A percentile compares a stretch with the other conserved stretches of the same genome.
Conservation (phyloP, 176 grass and related monocot genomes). For the Carex parvula region DNA sequence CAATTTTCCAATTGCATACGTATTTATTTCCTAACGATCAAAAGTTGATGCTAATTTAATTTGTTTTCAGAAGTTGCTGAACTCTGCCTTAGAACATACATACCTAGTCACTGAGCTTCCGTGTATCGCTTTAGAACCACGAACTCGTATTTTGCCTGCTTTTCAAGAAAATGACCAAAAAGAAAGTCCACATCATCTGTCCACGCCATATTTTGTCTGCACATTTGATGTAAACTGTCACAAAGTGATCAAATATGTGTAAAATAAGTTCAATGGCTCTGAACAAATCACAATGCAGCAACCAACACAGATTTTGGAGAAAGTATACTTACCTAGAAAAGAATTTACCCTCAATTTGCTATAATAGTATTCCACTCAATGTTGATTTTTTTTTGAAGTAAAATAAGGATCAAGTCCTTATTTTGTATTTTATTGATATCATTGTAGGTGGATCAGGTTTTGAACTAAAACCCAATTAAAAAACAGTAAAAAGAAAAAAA, state of each 20-base stretch:
- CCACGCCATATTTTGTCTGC: not conserved
- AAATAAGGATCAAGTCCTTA: too few species aligned
- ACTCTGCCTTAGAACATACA: not conserved
- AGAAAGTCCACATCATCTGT: not conserved
- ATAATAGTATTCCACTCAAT: not conserved
- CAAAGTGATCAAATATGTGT: not conserved
- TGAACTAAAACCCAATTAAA: too few species aligned
- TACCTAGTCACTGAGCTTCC: not conserved
- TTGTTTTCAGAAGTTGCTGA: not conserved
- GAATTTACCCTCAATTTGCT: too few species aligned
- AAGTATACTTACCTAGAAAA: not conserved
- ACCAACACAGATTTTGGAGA: not conserved
- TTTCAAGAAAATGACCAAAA: not conserved
- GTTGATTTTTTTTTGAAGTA: not conserved
- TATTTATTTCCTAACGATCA: not conserved
- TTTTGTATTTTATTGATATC: too few species aligned
- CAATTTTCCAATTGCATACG: not conserved
- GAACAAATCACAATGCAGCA: not conserved
- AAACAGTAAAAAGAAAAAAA: too few species aligned
- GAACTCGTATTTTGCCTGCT: not conserved
- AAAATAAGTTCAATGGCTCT: not conserved
- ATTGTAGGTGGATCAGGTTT: too few species aligned
- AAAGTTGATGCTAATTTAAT: not conserved
- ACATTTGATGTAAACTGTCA: not conserved
- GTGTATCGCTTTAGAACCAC: not conserved